Evolutionary conservation across 495 filamentous ascomycete species (phyloP), one percentile per base, ranked within the genome.

Genomic region (Daldinia bambusicola): DNA sequence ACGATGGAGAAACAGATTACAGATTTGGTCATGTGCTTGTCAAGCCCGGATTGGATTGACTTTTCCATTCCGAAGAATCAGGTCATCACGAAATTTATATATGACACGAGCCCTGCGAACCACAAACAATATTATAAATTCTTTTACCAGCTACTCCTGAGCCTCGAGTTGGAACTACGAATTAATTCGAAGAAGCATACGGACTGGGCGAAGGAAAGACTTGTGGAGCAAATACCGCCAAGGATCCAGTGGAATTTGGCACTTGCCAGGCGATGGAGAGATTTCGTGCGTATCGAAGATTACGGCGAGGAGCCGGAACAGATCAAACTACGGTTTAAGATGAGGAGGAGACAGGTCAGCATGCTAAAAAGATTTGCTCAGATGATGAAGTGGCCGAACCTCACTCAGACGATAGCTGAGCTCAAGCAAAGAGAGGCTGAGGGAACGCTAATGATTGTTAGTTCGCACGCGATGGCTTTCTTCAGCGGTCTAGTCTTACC

Each of bases 361-460:
- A 86, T 88, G 67, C 81, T 93, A 41, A 85, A 85, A 63, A 83
- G 84, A 16, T 91, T 93, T 68, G 88, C 89, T 12, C 84, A 86
- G 70, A 88, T 85, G 56, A 85, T 93, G 82, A 91, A 91, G 73
- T 93, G 90, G 90, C 89, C 89, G 8, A 90, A 91, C 72, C 87
- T 91, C 66, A 78, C 78, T 59, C 85, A 89, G 63, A 86, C 91
- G 20, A 79, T 90, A 55, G 81, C 81, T 48, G 79, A 82, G 14
- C 84, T 92, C 57, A 85, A 84, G 61, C 83, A 88, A 61, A 83
- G 83, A 66, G 86, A 90, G 57, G 77, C 75, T 34, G 82, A 86
- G 40, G 81, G 80, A 34, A 77, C 85, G 8, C 79, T 92, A 6
- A 86, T 90, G 71, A 80, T 86, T 51, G 80, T 89, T 70, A 88